Percentiles rank a stretch among this genome's conserved stretches.
Evolutionary conservation across 345 rosid genomes (phyloP).

Genomic region (Populus pruinosa): DNA sequence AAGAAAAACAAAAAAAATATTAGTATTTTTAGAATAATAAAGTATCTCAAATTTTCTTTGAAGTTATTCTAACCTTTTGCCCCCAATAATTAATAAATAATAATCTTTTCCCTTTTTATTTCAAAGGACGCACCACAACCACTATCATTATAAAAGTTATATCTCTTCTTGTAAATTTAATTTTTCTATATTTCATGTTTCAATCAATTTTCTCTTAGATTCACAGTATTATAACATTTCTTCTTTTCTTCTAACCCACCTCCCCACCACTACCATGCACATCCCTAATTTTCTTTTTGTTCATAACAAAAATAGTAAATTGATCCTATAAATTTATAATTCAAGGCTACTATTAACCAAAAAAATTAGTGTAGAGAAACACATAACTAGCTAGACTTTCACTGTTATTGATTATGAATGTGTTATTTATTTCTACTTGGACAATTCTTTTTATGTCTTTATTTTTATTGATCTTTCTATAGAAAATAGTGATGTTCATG

Average conservation of each 20-base stretch:
- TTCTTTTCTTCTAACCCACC: background rate
- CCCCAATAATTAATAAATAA: too few relatives aligned
- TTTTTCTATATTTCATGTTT: too few relatives aligned
- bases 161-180: background rate
- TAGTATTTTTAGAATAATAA: too few relatives aligned
- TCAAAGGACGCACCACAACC: too few relatives aligned
- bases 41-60: too few relatives aligned
- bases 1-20: too few relatives aligned
- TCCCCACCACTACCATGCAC: conserved; percentile 6
- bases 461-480: conserved; percentile 91
- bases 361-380: conserved; percentile 86
- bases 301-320: conserved; percentile 75
- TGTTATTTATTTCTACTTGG: conserved; percentile 90
- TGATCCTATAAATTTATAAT: conserved; percentile 84
- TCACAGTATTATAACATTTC: background rate
- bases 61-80: too few relatives aligned
- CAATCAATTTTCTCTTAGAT: background rate
- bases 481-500: conserved; percentile 91
- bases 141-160: rapidly evolving
- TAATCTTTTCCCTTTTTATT: too few relatives aligned
- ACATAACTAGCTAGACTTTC: conserved; percentile 91
- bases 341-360: conserved; percentile 80
- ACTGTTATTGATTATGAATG: conserved; percentile 78
- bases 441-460: conserved; percentile 71
- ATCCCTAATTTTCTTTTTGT: conserved; percentile 69